Evolutionary conservation across 2,329 filamentous ascomycete genomes (phyloP), one percentile per base, ranked within the genome.

Genomic region (Aspergillus amoenus): DNA sequence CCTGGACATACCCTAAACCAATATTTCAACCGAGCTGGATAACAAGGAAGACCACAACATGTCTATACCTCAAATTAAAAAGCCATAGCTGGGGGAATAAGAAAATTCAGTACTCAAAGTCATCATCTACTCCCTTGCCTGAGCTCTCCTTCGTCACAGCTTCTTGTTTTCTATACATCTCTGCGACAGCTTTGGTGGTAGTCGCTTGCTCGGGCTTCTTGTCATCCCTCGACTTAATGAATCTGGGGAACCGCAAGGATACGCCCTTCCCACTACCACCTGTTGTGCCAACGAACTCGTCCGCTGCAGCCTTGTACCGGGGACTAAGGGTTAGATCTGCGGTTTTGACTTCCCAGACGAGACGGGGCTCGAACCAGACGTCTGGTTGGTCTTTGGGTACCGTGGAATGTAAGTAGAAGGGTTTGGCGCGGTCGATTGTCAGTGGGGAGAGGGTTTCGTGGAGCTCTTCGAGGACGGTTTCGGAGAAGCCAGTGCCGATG

Each of bases 341-440:
- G 12, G 93, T 96, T 80, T 93, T 96, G 65, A 99, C 93, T 76
- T 99, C 94, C 94, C 94, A 99, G 1, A 99, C 94, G 67, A 89
- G 88, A 42, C 87, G 86, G 13, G 94, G 91, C 80, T 99, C 94
- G 72, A 99, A 94, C 94, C 94, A 99, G 39, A 99, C 92, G 73
- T 99, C 94, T 1, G 94, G 94, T 73, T 99, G 94, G 72, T 97
- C 92, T 76, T 96, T 93, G 49, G 87, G 86, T 50, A 90, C 91
- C 0, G 82, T 79, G 4, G 89, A 92, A 74, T 99, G 94, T 1
- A 86, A 82, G 76, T 97, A 99, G 74, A 96, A 99, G 0, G 94
- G 94, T 70, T 99, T 99, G 1, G 93, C 85, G 1, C 88, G 86
- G 70, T 96, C 91, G 65, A 99, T 99, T 64, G 89, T 86, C 49